Conservation (phyloP, 495 filamentous ascomycete species). For the Penicillium waksmanii region DNA sequence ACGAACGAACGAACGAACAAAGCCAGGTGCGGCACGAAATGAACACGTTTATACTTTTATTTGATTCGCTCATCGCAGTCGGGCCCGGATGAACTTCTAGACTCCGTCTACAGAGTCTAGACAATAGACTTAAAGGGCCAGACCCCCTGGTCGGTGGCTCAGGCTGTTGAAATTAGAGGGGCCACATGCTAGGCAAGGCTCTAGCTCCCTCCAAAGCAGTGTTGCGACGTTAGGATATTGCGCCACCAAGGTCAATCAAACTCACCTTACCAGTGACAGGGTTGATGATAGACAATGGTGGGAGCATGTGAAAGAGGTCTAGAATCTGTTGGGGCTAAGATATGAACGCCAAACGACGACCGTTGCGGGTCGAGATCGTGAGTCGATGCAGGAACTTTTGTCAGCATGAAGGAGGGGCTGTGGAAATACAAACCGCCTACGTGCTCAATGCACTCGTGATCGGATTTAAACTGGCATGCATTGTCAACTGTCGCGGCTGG, state of each 20-base stretch:
- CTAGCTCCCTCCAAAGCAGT: neutral
- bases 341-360: constrained; percentile 2
- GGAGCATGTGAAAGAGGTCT: constrained; percentile 14
- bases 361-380: constrained; percentile 7
- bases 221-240: neutral
- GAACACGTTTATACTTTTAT: neutral
- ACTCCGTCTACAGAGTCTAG: neutral
- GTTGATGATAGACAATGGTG: neutral
- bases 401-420: neutral
- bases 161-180: constrained; percentile 11
- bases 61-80: neutral
- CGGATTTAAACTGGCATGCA: neutral
- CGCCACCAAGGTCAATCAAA: neutral
- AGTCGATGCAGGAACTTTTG: constrained; percentile 15
- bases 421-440: neutral
- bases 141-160: constrained; percentile 13
- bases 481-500: constrained; percentile 3
- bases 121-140: constrained; percentile 5
- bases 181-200: neutral
- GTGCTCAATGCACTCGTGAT: neutral
- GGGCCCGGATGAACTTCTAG: neutral
- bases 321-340: constrained; percentile 7
- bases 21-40: neutral
- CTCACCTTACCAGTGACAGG: neutral
- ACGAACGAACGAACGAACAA: neutral